Evolutionary conservation across 768 basidiomycete genomes (phyloP).

Genomic region (Pleurotus eryngii): DNA sequence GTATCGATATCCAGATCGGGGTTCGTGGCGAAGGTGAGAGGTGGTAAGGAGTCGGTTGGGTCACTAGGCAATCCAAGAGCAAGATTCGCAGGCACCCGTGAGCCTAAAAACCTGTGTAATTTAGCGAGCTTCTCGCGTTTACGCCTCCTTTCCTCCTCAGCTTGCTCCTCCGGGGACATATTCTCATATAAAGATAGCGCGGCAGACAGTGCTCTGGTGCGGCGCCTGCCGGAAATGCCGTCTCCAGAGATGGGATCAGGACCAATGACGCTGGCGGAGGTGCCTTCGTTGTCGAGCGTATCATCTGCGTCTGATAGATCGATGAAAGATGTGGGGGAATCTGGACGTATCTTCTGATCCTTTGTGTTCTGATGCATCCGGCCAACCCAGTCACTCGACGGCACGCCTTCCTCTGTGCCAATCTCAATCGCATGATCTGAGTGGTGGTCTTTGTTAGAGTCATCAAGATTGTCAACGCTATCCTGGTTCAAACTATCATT

Average conservation of each 20-base stretch:
- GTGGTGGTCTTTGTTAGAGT: slow-evolving; percentile 12
- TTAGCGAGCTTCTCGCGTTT: slow-evolving; percentile 78
- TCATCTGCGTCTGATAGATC: slow-evolving; percentile 66
- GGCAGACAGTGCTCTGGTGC: slow-evolving; percentile 33
- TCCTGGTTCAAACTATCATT: slow-evolving; percentile 9
- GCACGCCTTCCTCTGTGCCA: slow-evolving; percentile 10
- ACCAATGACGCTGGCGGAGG: slow-evolving; percentile 22
- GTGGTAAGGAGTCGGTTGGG: slow-evolving; percentile 22
- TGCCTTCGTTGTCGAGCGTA: slow-evolving; percentile 26
- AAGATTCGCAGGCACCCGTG: slow-evolving; percentile 67
- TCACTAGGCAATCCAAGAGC: slow-evolving; percentile 47
- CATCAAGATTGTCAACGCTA: slow-evolving; percentile 15
- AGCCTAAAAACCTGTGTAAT: slow-evolving; percentile 84
- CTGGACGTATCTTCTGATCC: slow-evolving; percentile 12
- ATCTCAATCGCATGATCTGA: slow-evolving; percentile 7
- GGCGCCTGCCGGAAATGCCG: slow-evolving; percentile 15
- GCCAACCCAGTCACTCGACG: slow-evolving; percentile 17
- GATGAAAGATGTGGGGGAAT: slow-evolving; percentile 52
- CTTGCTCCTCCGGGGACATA: slow-evolving; percentile 48
- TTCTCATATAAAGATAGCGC: slow-evolving; percentile 46
- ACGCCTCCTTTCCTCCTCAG: slow-evolving; percentile 60
- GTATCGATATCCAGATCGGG: slow-evolving; percentile 9
- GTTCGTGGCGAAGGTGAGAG: slow-evolving; percentile 21
- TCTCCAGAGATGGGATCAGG: slow-evolving; percentile 15
- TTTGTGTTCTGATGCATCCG: slow-evolving; percentile 9